Base-by-base conservation (phyloP, 805 yeast species). In the Cyberlindnera nakhonratchasimensis region DNA sequence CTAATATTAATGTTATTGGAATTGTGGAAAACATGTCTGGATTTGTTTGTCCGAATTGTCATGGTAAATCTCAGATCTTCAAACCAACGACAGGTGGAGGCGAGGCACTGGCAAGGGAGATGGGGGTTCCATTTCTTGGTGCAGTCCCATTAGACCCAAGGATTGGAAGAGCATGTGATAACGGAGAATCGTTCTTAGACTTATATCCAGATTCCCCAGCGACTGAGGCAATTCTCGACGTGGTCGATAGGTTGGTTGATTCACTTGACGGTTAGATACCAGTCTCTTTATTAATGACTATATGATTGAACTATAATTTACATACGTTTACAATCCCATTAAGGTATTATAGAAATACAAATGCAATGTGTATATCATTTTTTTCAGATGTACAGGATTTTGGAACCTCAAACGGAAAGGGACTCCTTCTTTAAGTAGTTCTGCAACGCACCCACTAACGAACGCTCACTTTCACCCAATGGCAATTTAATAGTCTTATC, bases 31-130 rank as follows among this genome's bases (percentile, higher is more conserved):
- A 93, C 62, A 93, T 93, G 99, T 79, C 96, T 8, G 99, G 99
- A 3, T 93, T 93, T 66, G 98, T 93, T 13, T 93, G 99, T 62
- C 99, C 99, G 4, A 79, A 72, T 57, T 93, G 99, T 65, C 78
- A 86, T 48, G 93, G 93, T 8, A 86, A 90, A 64, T 86, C 96
- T 0, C 79, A 82, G 56, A 90, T 93, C 5, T 93, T 93, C 65
- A 82, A 83, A 47, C 87, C 99, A 13, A 93, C 99, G 2, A 93
- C 99, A 0, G 99, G 99, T 13, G 99, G 99, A 17, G 99, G 98
- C 8, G 74, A 77, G 54, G 79, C 79, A 23, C 67, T 93, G 33
- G 93, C 97, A 42, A 66, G 81, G 52, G 99, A 93, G 46, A 61
- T 86, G 61, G 73, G 70, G 12, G 74, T 93, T 13, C 83, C 84